Evolutionary conservation across 2,329 filamentous ascomycete genomes (phyloP).

Genomic region (Coniochaeta hoffmannii): DNA sequence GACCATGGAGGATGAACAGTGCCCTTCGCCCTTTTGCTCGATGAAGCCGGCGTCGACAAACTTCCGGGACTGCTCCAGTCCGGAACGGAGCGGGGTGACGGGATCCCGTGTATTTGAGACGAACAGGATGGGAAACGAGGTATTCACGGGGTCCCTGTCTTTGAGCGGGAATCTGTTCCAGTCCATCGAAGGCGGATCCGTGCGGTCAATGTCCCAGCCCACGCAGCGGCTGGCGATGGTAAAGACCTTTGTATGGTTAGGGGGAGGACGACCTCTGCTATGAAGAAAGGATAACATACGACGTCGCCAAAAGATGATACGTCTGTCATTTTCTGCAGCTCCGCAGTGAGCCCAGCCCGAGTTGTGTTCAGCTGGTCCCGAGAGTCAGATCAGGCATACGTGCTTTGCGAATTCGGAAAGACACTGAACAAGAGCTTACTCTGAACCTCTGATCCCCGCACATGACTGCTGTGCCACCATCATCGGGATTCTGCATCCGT

Average conservation of each 20-base stretch:
- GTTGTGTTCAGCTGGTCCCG: slow-evolving; percentile 21
- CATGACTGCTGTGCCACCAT: slow-evolving; percentile 17
- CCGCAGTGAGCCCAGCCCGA: slow-evolving; percentile 16
- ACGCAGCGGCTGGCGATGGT: slow-evolving; percentile 9
- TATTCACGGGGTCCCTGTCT: slow-evolving; percentile 27
- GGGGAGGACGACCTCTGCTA: slow-evolving; percentile 4
- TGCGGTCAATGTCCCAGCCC: slow-evolving; percentile 24
- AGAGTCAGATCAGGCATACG: not conserved
- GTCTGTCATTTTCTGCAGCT: slow-evolving; percentile 21
- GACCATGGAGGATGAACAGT: slow-evolving; percentile 25
- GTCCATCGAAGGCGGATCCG: slow-evolving; percentile 18
- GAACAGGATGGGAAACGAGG: slow-evolving; percentile 47
- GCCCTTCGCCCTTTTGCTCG: slow-evolving; percentile 27
- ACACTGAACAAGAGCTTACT: slow-evolving; percentile 7
- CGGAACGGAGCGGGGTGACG: slow-evolving; percentile 46
- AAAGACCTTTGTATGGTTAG: slow-evolving; percentile 5
- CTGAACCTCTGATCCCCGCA: slow-evolving; percentile 23
- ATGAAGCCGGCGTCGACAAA: slow-evolving; percentile 28
- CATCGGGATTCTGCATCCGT: not conserved
- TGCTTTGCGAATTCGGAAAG: not conserved
- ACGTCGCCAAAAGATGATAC: slow-evolving; percentile 28
- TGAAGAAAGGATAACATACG: slow-evolving; percentile 15
- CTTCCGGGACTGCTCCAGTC: slow-evolving; percentile 29
- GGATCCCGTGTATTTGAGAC: slow-evolving; percentile 51
- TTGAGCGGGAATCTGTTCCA: slow-evolving; percentile 21